Evolutionary conservation across 768 basidiomycete species (phyloP), one percentile per base, ranked within the genome.

Genomic region (Boletus subparvulus): DNA sequence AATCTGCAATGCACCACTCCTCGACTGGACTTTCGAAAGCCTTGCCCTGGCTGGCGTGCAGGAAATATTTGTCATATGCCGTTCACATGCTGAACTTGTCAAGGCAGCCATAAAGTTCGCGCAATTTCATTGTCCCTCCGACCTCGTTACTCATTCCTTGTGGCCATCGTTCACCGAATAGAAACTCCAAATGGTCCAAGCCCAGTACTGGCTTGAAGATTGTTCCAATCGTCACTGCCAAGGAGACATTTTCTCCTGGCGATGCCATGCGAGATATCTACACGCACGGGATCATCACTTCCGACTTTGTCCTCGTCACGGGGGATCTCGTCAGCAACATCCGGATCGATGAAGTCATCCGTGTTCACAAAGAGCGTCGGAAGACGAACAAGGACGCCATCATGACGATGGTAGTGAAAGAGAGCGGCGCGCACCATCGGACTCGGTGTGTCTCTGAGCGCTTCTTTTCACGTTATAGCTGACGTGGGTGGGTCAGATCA

Each of bases 21-120:
- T 99, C 35, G 92, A 93, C 64, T 98, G 96, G 94, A 98, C 97
- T 4, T 87, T 98, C 58, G 97, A 99, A 69, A 90, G 90, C 69
- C 83, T 99, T 36, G 87, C 92, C 30, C 79, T 97, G n/a, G 92
- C 94, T 35, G 94, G 94, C 52, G 94, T 99, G 36, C 92, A 95
- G 69, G 92, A 98, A 74, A 90, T 97, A 56, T 96, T 97, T 70
- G 89, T 99, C 45, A 86, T 98, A 64, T 95, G 94, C 70, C 84
- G 92, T 57, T 95, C 93, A 48, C 91, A 96, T 72, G 84, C 92
- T 10, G 87, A 89, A 49, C 86, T 88, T 64, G 87, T 98, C 65
- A 90, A 92, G 69, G 78, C 82, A 14, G 91, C 87, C 54, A 91
- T 98, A 66, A 83, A 80, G 96, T 96, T 63, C 69, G 86, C 37